Base-by-base conservation (phyloP, 345 rosid genomes). In the Eucalyptus curtisii region DNA sequence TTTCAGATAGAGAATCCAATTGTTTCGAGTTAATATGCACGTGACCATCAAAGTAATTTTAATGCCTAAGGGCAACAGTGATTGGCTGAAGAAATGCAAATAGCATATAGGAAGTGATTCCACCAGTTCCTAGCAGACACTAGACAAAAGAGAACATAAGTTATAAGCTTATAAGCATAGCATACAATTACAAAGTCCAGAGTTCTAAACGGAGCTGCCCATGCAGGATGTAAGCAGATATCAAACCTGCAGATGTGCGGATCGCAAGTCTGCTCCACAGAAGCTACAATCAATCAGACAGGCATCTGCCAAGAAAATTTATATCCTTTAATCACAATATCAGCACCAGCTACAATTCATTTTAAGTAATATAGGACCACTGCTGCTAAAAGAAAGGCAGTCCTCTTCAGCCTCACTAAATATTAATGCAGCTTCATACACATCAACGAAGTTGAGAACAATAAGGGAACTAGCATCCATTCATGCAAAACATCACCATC, bases 201-300 rank as follows among this genome's bases (percentile, higher is more conserved):
- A 81, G 22, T 48, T 40, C 79, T 30, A 19, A 13, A 49, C 14
- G 64, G 31, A 86, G 30, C 42, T 20, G 8, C 79, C 88, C 50
- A 88, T n/a, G 11, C 42, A 16, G 55, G 71, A 87, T 84, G 49
- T 25, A 87, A 64, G 25, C 71, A 85, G 85, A 76, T 33, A 49
- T 24, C 76, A 12, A 52, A 97, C 99, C 98, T 96, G 98, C 88
- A 97, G 94, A 91, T 96, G 99, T 89, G 99, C 99, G 89, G 96
- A 91, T 20, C 98, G 96, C 88, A 97, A 94, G 92, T 97, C 96
- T 57, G 99, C 99, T 88, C 97, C 99, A 87, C 95, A 94, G 91
- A 97, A 96, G 92, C 98, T 97, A 92, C 98, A 96, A 64, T 90
- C 99, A 87, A 93, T 90, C 91, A 97, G 91, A 93, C 96, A 95